phyloP scores from a whole-genome alignment of 371 early-diverging fungal species.

The Mucor lusitanicus region DNA sequence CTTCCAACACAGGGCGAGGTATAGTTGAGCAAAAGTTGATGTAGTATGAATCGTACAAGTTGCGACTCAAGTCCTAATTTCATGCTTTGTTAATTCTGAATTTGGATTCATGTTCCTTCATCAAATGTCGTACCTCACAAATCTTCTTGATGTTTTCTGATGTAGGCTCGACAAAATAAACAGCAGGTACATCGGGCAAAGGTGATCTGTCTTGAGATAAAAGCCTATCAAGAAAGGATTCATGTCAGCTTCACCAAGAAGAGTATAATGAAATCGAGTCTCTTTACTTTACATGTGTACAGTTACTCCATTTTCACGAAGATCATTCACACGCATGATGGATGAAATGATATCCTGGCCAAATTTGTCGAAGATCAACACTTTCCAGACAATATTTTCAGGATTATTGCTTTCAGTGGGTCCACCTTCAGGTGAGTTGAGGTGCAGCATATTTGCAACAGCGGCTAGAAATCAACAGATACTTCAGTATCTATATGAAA shows the following conservation, averaged over 20 bases:
- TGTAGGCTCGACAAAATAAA: slow-evolving; percentile 97
- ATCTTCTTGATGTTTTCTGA: slow-evolving; percentile 82
- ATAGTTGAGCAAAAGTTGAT: slow-evolving; percentile 93
- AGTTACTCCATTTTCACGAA: slow-evolving; percentile 98
- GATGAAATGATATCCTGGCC: slow-evolving; percentile 97
- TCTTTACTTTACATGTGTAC: slow-evolving; percentile 84
- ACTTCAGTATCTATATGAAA: not conserved
- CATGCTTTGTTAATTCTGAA: not conserved
- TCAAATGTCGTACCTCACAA: slow-evolving; percentile 58
- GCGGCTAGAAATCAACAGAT: slow-evolving; percentile 11
- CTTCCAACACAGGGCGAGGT: slow-evolving; percentile 90
- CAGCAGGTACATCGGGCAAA: slow-evolving; percentile 95
- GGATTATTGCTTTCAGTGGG: slow-evolving; percentile 11
- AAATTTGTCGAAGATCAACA: slow-evolving; percentile 93
- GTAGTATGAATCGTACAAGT: slow-evolving; percentile 94
- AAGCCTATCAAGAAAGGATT: slow-evolving; percentile 42
- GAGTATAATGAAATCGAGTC: not conserved
- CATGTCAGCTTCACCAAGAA: not conserved
- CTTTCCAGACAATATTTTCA: slow-evolving; percentile 85
- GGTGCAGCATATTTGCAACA: slow-evolving; percentile 27
- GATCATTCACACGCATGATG: slow-evolving; percentile 95
- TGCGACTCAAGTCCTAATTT: slow-evolving; percentile 82
- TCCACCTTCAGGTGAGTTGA: slow-evolving; percentile 24
- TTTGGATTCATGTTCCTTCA: not conserved
- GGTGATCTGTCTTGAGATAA: slow-evolving; percentile 81